These are phyloP conservation scores for Reticulomyxa filosa DNA, from an alignment of 78 protist species.

Conservation along the genomic window DNA sequence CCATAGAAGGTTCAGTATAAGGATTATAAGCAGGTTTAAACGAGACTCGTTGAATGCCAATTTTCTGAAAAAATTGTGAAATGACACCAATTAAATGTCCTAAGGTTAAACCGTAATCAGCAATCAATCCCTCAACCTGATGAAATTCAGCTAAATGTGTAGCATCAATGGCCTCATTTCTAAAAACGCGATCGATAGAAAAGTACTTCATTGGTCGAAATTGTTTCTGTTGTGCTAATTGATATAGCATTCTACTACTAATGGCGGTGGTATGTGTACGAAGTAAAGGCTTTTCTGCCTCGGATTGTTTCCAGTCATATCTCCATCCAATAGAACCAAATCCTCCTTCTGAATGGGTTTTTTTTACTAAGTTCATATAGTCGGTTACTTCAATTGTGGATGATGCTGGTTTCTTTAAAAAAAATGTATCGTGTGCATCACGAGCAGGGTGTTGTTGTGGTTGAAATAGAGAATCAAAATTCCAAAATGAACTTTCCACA, in stretches of 20 bases:
- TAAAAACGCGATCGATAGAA: constrained; percentile 95
- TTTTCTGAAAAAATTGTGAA: constrained; percentile 57
- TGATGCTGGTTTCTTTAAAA: constrained; percentile 27
- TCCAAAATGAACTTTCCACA: constrained; percentile 95
- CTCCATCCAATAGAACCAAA: constrained; percentile 12
- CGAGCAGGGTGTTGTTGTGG: constrained; percentile 96
- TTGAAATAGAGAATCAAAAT: constrained; percentile 54
- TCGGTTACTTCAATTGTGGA: constrained; percentile 37
- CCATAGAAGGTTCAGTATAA: constrained; percentile 99
- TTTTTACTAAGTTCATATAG: constrained; percentile 58
- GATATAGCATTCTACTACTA: constrained; percentile 69
- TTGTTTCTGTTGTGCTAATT: constrained; percentile 3
- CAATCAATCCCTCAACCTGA: constrained; percentile 43
- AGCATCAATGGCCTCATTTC: constrained; percentile 94
- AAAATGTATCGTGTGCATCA: constrained; percentile 98
- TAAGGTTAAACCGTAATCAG: constrained; percentile 65
- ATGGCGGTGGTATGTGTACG: constrained; percentile 99
- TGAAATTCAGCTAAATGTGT: constrained; percentile 98
- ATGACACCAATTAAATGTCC: constrained; percentile 76
- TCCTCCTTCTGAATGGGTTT: constrained; percentile 73
- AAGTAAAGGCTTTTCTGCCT: constrained; percentile 21
- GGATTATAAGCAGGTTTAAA: constrained; percentile 85
- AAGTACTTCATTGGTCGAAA: constrained; percentile 33
- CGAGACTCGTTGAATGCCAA: constrained; percentile 18
- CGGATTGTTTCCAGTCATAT: constrained; percentile 74